Conservation (phyloP, 805 yeast species). For the Ogataea nitratoaversa region DNA sequence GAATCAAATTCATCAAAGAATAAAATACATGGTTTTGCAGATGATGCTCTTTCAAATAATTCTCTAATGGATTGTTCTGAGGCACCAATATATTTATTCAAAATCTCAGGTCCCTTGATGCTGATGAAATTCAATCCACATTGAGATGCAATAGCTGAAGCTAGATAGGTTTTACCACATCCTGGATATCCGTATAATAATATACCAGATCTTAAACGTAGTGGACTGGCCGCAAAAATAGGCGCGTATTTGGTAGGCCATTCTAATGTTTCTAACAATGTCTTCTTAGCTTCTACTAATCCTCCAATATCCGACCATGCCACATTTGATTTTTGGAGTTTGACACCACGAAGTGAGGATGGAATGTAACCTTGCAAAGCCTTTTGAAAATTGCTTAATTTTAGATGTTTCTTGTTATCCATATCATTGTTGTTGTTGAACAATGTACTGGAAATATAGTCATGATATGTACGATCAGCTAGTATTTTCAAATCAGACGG, state of each 20-base stretch:
- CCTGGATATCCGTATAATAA: slow-evolving; percentile 95
- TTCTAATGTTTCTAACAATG: slow-evolving; percentile 82
- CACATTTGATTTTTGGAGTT: slow-evolving; percentile 69
- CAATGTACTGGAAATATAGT: slow-evolving; percentile 25
- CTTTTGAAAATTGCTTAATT: slow-evolving; percentile 39
- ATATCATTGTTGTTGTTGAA: background rate
- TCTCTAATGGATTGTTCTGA: slow-evolving; percentile 94
- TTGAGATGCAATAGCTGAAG: slow-evolving; percentile 90
- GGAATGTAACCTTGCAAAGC: slow-evolving; percentile 75
- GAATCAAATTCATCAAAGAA: slow-evolving; percentile 97
- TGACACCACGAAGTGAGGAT: slow-evolving; percentile 79
- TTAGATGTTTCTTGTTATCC: slow-evolving; percentile 5
- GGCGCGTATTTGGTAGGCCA: slow-evolving; percentile 98
- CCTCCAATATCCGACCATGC: slow-evolving; percentile 93
- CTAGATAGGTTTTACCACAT: slow-evolving; percentile 91
- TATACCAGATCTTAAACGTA: slow-evolving; percentile 84
- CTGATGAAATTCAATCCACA: slow-evolving; percentile 92
- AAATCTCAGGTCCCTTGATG: slow-evolving; percentile 91
- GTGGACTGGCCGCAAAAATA: slow-evolving; percentile 83
- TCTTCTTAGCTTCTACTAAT: slow-evolving; percentile 64
- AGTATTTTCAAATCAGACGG: slow-evolving; percentile 76
- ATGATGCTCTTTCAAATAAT: slow-evolving; percentile 87
- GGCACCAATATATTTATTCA: slow-evolving; percentile 95
- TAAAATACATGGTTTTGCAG: slow-evolving; percentile 89
- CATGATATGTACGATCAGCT: slow-evolving; percentile 65